phyloP scores from a whole-genome alignment of 345 rosid genomes.

The Anacardium occidentale region DNA sequence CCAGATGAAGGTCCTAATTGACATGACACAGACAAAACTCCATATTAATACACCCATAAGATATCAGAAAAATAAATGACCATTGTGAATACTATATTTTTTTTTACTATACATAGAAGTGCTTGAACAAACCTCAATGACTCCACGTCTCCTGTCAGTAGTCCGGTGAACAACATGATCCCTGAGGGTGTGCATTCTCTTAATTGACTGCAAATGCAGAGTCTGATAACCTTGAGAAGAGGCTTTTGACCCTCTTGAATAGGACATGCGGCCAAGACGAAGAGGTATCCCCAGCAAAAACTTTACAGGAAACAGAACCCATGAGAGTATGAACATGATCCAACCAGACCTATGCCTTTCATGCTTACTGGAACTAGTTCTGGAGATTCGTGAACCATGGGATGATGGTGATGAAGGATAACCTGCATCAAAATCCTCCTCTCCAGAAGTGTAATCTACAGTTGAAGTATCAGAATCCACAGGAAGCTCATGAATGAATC shows the following conservation, averaged over 20 bases:
- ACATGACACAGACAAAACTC: constrained; percentile 14
- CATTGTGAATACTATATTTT: neutral
- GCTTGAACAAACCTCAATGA: constrained; percentile 69
- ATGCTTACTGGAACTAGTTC: constrained; percentile 41
- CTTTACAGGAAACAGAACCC: constrained; percentile 61
- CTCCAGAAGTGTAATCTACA: constrained; percentile 73
- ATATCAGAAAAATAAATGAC: constrained; percentile 11
- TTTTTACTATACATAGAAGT: neutral
- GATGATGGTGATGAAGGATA: constrained; percentile 71
- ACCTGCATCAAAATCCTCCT: constrained; percentile 61
- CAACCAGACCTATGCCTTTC: constrained; percentile 49
- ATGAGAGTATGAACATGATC: constrained; percentile 49
- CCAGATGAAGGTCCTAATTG: constrained; percentile 89
- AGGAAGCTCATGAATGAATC: constrained; percentile 80
- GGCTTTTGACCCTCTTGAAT: constrained; percentile 32
- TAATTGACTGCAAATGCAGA: constrained; percentile 35
- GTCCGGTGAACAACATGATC: constrained; percentile 70
- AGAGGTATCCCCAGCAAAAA: constrained; percentile 55
- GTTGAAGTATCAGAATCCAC: constrained; percentile 77
- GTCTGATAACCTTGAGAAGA: constrained; percentile 31
- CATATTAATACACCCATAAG: neutral
- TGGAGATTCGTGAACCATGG: constrained; percentile 63
- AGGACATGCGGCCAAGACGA: constrained; percentile 40
- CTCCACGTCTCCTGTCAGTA: constrained; percentile 95
- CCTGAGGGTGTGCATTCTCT: constrained; percentile 44